Percentiles rank a stretch among this genome's conserved stretches.
Conservation (phyloP, 2,329 filamentous ascomycete genomes). For the Elsinoe necatrix region DNA sequence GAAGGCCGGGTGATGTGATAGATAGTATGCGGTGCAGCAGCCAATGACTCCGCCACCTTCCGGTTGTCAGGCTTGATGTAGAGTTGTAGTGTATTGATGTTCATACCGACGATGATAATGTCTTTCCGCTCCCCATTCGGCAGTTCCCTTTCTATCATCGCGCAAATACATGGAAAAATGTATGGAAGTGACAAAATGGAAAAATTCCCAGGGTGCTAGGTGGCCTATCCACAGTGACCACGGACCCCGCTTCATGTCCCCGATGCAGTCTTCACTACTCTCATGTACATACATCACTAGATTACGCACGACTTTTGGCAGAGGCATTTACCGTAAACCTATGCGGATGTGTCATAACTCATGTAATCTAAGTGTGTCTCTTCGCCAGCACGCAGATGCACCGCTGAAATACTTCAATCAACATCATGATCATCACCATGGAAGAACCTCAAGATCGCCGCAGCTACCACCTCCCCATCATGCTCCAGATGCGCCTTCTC, state of each 20-base stretch:
- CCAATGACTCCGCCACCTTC: conserved; percentile 16
- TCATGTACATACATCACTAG: too few species aligned
- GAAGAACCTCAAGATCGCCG: conserved; percentile 39
- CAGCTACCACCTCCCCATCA: conserved; percentile 34
- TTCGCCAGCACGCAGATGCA: not conserved
- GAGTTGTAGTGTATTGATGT: too few species aligned
- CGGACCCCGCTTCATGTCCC: not conserved
- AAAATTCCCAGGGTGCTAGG: too few species aligned
- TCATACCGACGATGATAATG: too few species aligned
- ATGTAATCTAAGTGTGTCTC: too few species aligned
- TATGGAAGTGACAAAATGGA: too few species aligned
- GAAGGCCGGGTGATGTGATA: not conserved
- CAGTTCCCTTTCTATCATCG: not conserved
- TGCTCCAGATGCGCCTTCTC: conserved; percentile 35
- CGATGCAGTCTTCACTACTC: not conserved
- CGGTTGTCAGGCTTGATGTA: not conserved
- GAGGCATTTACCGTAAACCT: not conserved
- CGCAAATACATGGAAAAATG: too few species aligned
- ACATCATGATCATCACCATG: conserved; percentile 41
- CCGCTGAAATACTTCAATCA: conserved; percentile 22
- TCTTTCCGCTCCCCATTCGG: not conserved
- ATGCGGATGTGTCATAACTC: not conserved
- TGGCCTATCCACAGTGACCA: too few species aligned
- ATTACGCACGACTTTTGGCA: too few species aligned
- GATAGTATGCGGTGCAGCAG: conserved; percentile 10